phyloP scores from a whole-genome alignment of 2,329 filamentous ascomycete genomes.

The Metarhizium sp. region DNA sequence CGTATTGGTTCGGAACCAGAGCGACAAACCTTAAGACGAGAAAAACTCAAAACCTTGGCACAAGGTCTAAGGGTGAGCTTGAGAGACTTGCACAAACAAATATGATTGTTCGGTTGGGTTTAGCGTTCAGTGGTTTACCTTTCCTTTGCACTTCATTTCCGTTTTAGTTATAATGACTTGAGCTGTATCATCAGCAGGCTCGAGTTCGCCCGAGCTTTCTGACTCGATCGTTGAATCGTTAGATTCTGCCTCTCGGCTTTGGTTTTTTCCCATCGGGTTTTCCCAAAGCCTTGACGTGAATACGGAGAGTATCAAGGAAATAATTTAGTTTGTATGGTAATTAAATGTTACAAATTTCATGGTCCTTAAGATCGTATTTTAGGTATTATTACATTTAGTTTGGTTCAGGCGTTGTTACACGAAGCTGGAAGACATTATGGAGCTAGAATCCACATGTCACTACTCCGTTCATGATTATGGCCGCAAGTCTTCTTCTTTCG shows the following conservation, averaged over 20 bases:
- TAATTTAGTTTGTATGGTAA: too few species aligned
- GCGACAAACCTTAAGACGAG: not conserved
- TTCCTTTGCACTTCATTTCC: not conserved
- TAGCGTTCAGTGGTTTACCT: not conserved
- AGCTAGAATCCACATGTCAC: too few species aligned
- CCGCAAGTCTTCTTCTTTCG: too few species aligned
- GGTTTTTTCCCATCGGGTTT: not conserved
- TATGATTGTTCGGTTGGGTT: not conserved
- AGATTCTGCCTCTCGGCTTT: not conserved
- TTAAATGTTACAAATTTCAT: too few species aligned
- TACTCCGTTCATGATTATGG: too few species aligned
- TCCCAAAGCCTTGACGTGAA: not conserved
- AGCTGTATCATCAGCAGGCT: not conserved
- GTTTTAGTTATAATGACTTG: slow-evolving; percentile 3
- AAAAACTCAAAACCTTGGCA: not conserved
- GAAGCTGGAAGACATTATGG: too few species aligned
- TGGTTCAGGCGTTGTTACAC: too few species aligned
- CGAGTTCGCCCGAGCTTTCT: not conserved
- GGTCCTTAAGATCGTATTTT: too few species aligned
- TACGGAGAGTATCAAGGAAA: not conserved
- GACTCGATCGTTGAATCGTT: not conserved
- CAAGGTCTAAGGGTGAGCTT: not conserved
- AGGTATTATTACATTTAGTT: too few species aligned
- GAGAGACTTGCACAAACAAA: not conserved
- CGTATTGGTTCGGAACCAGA: not conserved